Evolutionary conservation across 495 filamentous ascomycete genomes (phyloP).

Genomic region (Lasiosphaeria miniovina): DNA sequence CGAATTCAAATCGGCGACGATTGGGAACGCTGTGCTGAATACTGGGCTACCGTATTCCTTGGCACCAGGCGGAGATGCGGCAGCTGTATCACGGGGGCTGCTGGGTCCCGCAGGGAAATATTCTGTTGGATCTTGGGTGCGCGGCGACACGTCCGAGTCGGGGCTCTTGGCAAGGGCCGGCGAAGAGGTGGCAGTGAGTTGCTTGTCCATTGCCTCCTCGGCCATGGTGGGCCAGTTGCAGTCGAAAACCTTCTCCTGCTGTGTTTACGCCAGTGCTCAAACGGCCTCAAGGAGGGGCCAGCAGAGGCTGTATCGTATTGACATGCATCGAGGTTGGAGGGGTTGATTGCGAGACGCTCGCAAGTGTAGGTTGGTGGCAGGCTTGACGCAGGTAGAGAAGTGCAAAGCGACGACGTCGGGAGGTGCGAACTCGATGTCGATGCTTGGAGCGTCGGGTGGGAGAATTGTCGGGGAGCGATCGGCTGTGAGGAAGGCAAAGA

Average conservation of each 20-base stretch:
- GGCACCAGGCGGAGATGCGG: conserved; percentile 7
- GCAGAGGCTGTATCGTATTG: conserved; percentile 41
- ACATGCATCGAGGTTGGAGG: conserved; percentile 38
- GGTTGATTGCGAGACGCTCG: not conserved
- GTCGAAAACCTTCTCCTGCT: not conserved
- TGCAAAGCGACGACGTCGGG: not conserved
- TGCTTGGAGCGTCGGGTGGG: not conserved
- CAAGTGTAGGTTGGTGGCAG: not conserved
- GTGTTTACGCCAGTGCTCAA: conserved; percentile 35
- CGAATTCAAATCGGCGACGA: conserved; percentile 23
- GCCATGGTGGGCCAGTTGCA: conserved; percentile 26
- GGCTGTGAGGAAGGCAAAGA: not conserved
- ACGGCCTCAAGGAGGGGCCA: conserved; percentile 46
- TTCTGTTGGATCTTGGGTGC: conserved; percentile 30
- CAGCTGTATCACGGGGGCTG: not conserved
- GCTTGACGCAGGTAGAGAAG: not conserved
- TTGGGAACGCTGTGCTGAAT: conserved; percentile 11
- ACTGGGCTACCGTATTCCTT: conserved; percentile 20
- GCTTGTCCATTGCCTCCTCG: conserved; percentile 27
- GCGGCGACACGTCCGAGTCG: conserved; percentile 39
- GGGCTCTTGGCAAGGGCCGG: conserved; percentile 33
- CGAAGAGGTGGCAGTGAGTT: conserved; percentile 22
- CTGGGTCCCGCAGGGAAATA: conserved; percentile 32
- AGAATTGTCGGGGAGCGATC: not conserved
- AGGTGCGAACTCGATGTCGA: not conserved